Evolutionary conservation across 768 basidiomycete genomes (phyloP), one percentile per base, ranked within the genome.

Genomic region (Tulasnella calospora): DNA sequence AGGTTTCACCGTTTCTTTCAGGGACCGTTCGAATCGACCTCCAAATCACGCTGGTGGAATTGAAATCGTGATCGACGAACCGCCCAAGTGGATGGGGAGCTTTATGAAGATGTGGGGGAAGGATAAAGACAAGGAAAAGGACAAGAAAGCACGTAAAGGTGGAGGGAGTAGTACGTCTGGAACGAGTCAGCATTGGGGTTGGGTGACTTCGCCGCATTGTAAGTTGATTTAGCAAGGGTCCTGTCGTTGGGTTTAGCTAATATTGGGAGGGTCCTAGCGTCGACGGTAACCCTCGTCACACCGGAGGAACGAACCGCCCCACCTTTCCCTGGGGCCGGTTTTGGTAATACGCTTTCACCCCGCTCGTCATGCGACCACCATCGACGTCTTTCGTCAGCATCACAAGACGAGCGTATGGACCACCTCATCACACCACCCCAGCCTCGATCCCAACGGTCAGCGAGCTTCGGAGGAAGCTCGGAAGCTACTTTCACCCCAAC

Each of bases 81-180:
- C 51, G 57, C 71, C 71, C 33, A 76, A 76, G 55, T 76, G 75
- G 75, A 35, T 76, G 55, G 75, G 61, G n/a, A 57, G 38, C 38
- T 35, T 61, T 23, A 76, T 55, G 41, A 76, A 69, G 61, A 76
- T 55, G 61, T 76, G n/a, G 75, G 55, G 74, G 27, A 57, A 74
- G 74, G 35, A 47, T 41, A 40, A 40, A 21, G 40, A 40, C 41
- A 44, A 19, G 36, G 71, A 72, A 0, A 73, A 41, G 71, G 46
- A 40, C 36, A 73, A 73, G 71, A 73, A 73, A 41, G 17, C 19
- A 13, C 23, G 33, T 15, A 33, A 40, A 73, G 23, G 23, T 9
- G 30, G 46, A 35, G 71, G 35, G 71, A 73, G 46, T 17, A 73
- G 71, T 21, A 40, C 33, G 6, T 41, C 38, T 13, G 10, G 23